Conservation (phyloP, 108 stramenopile species). For the Pinguiococcus pyrenoidosus region DNA sequence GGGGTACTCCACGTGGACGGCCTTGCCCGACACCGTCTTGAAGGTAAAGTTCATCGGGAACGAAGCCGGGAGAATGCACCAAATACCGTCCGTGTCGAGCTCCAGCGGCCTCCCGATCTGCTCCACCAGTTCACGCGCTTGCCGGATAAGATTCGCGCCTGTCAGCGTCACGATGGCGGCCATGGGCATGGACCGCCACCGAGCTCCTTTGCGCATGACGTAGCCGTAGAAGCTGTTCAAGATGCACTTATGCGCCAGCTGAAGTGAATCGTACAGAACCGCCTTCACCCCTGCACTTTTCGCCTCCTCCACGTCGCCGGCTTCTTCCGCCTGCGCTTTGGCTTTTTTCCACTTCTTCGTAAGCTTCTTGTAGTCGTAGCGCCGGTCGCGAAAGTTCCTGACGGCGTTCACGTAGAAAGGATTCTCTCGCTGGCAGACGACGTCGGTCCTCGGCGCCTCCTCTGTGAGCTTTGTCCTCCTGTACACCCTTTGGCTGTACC, state of each 20-base stretch:
- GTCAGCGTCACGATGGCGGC: conserved; percentile 98
- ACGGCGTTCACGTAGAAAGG: conserved; percentile 98
- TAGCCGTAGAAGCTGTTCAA: conserved; percentile 93
- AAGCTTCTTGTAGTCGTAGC: conserved; percentile 93
- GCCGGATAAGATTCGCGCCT: conserved; percentile 91
- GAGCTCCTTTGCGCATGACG: conserved; percentile 97
- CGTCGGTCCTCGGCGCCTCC: conserved; percentile 68
- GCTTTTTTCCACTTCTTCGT: conserved; percentile 82
- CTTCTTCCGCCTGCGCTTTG: conserved; percentile 53
- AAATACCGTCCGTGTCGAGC: conserved; percentile 98
- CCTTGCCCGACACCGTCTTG: conserved; percentile 51
- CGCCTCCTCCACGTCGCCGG: conserved; percentile 57
- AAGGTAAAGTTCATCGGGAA: conserved; percentile 85
- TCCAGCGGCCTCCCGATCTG: conserved; percentile 96
- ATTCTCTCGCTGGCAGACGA: conserved; percentile 97
- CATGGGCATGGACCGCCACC: conserved; percentile 99
- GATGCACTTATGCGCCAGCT: conserved; percentile 99
- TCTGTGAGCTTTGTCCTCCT: conserved; percentile 85
- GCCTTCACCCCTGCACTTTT: conserved; percentile 83
- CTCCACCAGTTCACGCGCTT: conserved; percentile 80
- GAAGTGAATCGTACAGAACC: conserved; percentile 88
- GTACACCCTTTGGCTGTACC: conserved; percentile 87
- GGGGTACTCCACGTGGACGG: conserved; percentile 69
- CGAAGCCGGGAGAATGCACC: conserved; percentile 94
- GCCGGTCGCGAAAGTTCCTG: conserved; percentile 88